phyloP scores from a whole-genome alignment of 805 yeast genomes.

The Kuraishia piskuri region DNA sequence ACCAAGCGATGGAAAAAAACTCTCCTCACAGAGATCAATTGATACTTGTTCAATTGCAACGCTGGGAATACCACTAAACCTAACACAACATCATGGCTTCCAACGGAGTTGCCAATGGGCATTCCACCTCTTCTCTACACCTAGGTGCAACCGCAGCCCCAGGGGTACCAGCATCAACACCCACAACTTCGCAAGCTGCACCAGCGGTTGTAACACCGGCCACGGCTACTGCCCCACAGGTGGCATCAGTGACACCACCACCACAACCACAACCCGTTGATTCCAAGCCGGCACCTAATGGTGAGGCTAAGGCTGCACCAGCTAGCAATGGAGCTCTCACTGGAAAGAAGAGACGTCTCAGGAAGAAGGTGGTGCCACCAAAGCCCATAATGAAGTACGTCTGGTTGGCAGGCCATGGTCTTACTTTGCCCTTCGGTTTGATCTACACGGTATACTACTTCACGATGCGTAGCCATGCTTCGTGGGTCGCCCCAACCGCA shows the following conservation, averaged over 20 bases:
- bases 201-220: conserved; percentile 1
- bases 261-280: background rate
- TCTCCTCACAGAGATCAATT: background rate
- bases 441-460: conserved; percentile 25
- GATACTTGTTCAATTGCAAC: too few relatives aligned
- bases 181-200: conserved; percentile 1
- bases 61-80: too few relatives aligned
- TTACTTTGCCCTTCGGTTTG: conserved; percentile 35
- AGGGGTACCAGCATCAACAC: background rate
- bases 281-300: background rate
- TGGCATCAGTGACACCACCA: background rate
- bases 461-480: conserved; percentile 25
- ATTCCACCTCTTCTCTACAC: background rate
- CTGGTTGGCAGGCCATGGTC: conserved; percentile 52
- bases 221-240: background rate
- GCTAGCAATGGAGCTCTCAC: background rate
- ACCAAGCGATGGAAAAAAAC: background rate
- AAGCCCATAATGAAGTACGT: conserved; percentile 34
- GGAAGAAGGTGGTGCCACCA: conserved; percentile 22
- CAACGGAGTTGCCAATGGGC: background rate
- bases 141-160: background rate
- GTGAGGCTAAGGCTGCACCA: background rate
- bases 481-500: conserved; percentile 35
- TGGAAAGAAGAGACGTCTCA: conserved; percentile 23
- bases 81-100: background rate